These are phyloP conservation scores for Podospora anserina DNA, from an alignment of 495 filamentous ascomycete genomes.

Conservation along the genomic window DNA sequence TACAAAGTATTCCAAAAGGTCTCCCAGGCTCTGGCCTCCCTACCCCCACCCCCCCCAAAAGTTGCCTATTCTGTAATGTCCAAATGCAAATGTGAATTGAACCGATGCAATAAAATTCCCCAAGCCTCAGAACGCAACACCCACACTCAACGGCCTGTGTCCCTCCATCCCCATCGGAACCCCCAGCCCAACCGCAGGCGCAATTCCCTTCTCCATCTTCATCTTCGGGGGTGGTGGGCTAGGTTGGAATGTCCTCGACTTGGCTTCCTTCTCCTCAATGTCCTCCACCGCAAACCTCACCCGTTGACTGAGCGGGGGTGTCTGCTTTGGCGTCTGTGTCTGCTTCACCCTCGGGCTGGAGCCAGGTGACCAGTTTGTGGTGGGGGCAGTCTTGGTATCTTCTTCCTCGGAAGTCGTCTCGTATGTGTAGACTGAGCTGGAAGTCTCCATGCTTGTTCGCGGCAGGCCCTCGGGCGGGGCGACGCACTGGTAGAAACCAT, in stretches of 20 bases:
- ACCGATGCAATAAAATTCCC: slow-evolving; percentile 15
- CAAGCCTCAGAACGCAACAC: slow-evolving; percentile 42
- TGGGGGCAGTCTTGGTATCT: slow-evolving; percentile 30
- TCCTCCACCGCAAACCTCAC: slow-evolving; percentile 10
- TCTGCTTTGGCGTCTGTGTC: slow-evolving; percentile 21
- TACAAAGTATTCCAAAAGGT: no score
- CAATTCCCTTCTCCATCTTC: not conserved
- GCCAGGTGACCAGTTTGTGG: slow-evolving; percentile 46
- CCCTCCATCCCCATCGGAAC: not conserved
- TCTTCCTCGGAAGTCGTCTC: slow-evolving; percentile 18
- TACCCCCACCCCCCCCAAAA: not conserved
- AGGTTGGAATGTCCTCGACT: slow-evolving; percentile 19
- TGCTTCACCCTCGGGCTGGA: slow-evolving; percentile 37
- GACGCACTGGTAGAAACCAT: slow-evolving; percentile 55
- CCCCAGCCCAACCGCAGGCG: not conserved
- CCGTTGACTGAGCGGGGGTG: slow-evolving; percentile 26
- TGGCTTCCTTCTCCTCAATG: not conserved
- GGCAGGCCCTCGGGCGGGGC: slow-evolving; percentile 31
- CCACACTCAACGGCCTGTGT: slow-evolving; percentile 42
- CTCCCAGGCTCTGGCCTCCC: not conserved
- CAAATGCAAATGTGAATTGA: not conserved
- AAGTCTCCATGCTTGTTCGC: slow-evolving; percentile 39
- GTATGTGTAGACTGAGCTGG: slow-evolving; percentile 42
- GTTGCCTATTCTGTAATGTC: slow-evolving; percentile 3
- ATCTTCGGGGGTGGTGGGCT: slow-evolving; percentile 18